Evolutionary conservation across 2,329 filamentous ascomycete species (phyloP).

Genomic region (Trichoderma semiorbis): DNA sequence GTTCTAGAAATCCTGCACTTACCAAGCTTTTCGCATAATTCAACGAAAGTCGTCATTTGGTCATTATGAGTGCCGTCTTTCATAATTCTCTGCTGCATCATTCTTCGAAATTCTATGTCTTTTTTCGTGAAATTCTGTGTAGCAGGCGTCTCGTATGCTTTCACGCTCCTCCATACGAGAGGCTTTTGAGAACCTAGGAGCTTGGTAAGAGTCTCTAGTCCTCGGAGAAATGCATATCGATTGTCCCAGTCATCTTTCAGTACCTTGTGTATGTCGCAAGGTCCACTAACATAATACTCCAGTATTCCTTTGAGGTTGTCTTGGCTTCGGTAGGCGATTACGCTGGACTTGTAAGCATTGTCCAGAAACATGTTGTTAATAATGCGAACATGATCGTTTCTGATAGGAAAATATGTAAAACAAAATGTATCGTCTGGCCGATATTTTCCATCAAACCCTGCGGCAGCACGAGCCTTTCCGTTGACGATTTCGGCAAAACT

Average conservation of each 20-base stretch:
- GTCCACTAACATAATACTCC: not conserved
- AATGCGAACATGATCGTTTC: not conserved
- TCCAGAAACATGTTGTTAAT: not conserved
- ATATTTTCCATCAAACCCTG: not conserved
- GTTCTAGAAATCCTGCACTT: too few relatives aligned
- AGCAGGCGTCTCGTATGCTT: too few relatives aligned
- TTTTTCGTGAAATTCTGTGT: too few relatives aligned
- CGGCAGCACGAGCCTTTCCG: not conserved
- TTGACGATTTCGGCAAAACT: not conserved
- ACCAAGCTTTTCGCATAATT: not conserved
- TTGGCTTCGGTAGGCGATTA: not conserved
- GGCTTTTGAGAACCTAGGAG: not conserved
- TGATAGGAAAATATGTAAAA: not conserved
- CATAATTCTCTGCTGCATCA: too few relatives aligned
- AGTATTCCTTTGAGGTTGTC: not conserved
- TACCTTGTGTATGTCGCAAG: not conserved
- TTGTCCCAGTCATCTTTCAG: too few relatives aligned
- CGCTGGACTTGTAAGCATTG: rapidly evolving
- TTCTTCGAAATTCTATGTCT: not conserved
- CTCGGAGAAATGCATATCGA: not conserved
- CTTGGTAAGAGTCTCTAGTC: not conserved
- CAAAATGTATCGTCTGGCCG: not conserved
- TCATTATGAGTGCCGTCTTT: too few relatives aligned
- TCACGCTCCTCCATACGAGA: not conserved
- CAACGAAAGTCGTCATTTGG: not conserved